A percentile compares a stretch with the other conserved stretches of the same genome.
Evolutionary conservation across 331 rosid species (phyloP).

Genomic region (Erythrophleum ivorense): DNA sequence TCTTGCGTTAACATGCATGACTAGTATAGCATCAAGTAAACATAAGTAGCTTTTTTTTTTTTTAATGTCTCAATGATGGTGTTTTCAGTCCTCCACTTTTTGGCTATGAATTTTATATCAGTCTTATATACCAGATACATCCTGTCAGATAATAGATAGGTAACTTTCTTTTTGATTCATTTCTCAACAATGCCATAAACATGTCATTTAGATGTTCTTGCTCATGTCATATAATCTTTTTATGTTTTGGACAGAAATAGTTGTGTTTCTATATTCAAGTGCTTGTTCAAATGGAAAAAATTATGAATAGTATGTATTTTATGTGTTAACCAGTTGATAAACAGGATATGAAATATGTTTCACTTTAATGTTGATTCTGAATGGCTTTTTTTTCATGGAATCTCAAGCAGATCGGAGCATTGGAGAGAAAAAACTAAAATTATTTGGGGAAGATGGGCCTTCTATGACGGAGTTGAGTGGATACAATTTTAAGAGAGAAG

Average conservation of each 20-base stretch:
- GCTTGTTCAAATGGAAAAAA: neutral
- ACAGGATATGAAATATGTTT: neutral
- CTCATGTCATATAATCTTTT: neutral
- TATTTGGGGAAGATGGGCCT: constrained; percentile 65
- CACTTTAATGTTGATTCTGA: neutral
- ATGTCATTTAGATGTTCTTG: too few species aligned
- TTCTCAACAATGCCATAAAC: neutral
- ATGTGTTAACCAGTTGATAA: constrained; percentile 10
- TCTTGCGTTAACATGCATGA: neutral
- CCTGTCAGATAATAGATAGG: neutral
- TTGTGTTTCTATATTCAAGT: neutral
- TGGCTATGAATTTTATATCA: neutral
- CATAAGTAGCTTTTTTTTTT: neutral
- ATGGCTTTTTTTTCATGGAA: constrained; percentile 46
- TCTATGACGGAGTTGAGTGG: constrained; percentile 76
- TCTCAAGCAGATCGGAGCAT: constrained; percentile 69
- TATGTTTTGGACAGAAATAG: neutral
- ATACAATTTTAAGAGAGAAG: constrained; percentile 82
- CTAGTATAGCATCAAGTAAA: neutral
- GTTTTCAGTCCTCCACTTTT: neutral
- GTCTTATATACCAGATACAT: neutral
- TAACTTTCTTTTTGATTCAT: neutral
- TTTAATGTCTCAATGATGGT: neutral
- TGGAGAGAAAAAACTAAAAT: constrained; percentile 80
- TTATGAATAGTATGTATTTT: neutral